Evolutionary conservation across 2,329 filamentous ascomycete genomes (phyloP).

Genomic region (Colletotrichum neosansevieriae): DNA sequence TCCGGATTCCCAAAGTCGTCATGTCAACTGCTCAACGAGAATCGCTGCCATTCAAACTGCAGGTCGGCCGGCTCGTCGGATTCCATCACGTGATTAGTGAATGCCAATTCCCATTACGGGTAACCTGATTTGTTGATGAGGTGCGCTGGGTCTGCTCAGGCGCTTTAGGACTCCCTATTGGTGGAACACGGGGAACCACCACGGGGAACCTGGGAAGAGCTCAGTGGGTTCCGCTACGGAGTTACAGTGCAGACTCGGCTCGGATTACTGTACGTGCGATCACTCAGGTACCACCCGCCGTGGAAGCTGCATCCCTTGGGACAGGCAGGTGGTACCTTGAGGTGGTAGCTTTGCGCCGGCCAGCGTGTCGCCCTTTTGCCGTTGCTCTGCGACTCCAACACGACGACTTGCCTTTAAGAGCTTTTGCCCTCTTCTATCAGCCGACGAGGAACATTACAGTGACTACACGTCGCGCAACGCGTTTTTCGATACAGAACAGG

Average conservation of each 20-base stretch:
- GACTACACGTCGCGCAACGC: neutral
- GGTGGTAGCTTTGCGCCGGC: conserved; percentile 3
- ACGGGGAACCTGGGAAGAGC: too few species aligned
- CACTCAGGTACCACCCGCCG: neutral
- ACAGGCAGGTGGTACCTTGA: conserved; percentile 1
- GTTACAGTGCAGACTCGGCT: neutral
- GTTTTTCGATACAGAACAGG: neutral
- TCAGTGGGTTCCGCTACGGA: too few species aligned
- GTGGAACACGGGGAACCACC: too few species aligned
- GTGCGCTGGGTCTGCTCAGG: neutral
- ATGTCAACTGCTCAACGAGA: neutral
- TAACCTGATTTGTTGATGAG: neutral
- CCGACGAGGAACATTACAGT: neutral
- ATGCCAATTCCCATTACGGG: neutral
- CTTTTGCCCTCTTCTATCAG: neutral
- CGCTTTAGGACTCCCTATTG: too few species aligned
- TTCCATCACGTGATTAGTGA: neutral
- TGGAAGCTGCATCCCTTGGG: conserved; percentile 31
- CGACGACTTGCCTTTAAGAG: neutral
- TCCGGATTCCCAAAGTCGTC: conserved; percentile 3
- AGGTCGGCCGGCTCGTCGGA: neutral
- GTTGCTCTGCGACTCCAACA: conserved; percentile 6
- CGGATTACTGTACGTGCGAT: neutral
- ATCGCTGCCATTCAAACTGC: conserved; percentile 1
- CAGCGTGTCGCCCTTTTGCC: conserved; percentile 21